These are phyloP conservation scores for Cercospora sp. DNA, from an alignment of 2,329 filamentous ascomycete genomes.

Conservation along the genomic window DNA sequence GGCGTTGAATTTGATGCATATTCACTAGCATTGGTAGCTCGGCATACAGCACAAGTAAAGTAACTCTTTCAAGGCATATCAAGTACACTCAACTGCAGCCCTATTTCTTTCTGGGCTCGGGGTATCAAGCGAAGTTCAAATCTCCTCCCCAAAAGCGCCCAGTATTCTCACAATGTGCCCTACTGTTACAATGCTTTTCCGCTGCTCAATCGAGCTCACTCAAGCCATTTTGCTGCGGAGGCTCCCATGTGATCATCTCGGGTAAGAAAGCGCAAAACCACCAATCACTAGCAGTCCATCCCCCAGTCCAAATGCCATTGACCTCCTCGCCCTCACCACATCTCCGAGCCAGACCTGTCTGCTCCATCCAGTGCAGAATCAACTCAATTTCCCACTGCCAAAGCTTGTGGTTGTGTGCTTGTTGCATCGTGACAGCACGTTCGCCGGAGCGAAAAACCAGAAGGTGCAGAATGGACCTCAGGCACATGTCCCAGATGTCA, in stretches of 20 bases:
- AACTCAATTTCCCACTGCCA: slow-evolving; percentile 64
- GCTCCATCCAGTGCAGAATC: slow-evolving; percentile 60
- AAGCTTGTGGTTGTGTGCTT: slow-evolving; percentile 58
- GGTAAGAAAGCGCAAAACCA: slow-evolving; percentile 60
- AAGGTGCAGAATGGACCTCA: slow-evolving; percentile 63
- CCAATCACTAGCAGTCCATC: slow-evolving; percentile 59
- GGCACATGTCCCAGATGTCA: slow-evolving; percentile 64
- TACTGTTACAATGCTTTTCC: neutral
- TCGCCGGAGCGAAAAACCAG: slow-evolving; percentile 64
- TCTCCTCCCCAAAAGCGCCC: neutral
- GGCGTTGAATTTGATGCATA: neutral
- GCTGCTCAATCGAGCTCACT: slow-evolving; percentile 1
- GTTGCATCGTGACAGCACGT: slow-evolving; percentile 54
- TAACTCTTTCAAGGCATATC: neutral
- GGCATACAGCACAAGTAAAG: neutral
- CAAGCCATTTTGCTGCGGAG: slow-evolving; percentile 14
- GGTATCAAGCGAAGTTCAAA: slow-evolving; percentile 9
- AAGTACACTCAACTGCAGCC: neutral
- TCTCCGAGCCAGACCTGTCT: slow-evolving; percentile 53
- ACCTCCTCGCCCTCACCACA: slow-evolving; percentile 43
- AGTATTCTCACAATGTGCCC: neutral
- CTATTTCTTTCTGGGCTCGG: neutral
- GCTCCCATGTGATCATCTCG: slow-evolving; percentile 32
- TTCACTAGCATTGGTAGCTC: neutral
- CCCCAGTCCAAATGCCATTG: slow-evolving; percentile 34